These are phyloP conservation scores for Hypomyces rosellus DNA, from an alignment of 2,329 filamentous ascomycete genomes.

Conservation along the genomic window DNA sequence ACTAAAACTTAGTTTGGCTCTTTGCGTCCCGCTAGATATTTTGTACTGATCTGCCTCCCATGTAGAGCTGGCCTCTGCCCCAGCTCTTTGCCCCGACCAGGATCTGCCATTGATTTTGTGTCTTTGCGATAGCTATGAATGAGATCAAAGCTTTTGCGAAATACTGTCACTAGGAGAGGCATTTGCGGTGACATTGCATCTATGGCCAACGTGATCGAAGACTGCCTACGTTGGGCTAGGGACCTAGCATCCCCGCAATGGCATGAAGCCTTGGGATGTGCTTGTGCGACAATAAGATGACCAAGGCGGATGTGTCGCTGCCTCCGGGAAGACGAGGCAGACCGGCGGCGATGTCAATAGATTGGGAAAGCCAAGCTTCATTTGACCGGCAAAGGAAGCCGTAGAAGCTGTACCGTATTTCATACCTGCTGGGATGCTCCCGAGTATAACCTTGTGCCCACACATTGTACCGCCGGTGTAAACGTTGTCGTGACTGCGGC, in stretches of 20 bases:
- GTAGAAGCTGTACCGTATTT: conserved; percentile 29
- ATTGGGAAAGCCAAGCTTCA: conserved; percentile 30
- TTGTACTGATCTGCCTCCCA: conserved; percentile 6
- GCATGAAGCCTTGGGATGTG: conserved; percentile 20
- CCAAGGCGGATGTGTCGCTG: conserved; percentile 31
- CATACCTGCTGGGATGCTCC: conserved; percentile 27
- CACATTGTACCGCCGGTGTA: conserved; percentile 30
- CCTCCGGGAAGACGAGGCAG: conserved; percentile 22
- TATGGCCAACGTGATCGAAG: conserved; percentile 28
- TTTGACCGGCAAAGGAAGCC: conserved; percentile 27
- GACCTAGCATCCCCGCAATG: conserved; percentile 18
- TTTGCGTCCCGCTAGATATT: conserved; percentile 14
- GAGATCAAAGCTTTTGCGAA: conserved; percentile 19
- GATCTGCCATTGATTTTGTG: conserved; percentile 24
- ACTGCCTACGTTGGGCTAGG: conserved; percentile 23
- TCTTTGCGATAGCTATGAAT: conserved; percentile 20
- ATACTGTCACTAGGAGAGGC: conserved; percentile 17
- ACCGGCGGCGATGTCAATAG: conserved; percentile 33
- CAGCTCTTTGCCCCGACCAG: conserved; percentile 24
- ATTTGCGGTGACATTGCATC: conserved; percentile 22
- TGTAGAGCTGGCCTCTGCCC: conserved; percentile 20
- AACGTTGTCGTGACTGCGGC: conserved; percentile 29
- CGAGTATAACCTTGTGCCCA: conserved; percentile 32
- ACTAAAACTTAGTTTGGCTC: conserved; percentile 25
- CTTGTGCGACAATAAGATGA: conserved; percentile 28